These are phyloP conservation scores for Candida pseudoviswanathii DNA, from an alignment of 1,139 yeast genomes.

Conservation along the genomic window DNA sequence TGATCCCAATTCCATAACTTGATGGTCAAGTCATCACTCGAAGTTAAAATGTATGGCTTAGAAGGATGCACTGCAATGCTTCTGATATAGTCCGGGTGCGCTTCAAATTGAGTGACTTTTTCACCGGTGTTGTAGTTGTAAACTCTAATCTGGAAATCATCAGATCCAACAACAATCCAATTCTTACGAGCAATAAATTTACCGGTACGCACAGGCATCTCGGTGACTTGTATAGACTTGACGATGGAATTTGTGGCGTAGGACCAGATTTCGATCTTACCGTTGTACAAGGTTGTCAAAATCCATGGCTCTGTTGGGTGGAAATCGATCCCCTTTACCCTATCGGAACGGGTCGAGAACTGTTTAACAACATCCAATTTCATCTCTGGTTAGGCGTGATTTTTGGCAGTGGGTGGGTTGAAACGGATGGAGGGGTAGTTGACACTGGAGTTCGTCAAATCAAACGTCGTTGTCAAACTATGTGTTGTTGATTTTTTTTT, in stretches of 20 bases:
- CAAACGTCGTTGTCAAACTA: neutral
- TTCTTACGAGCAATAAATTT: slow-evolving; percentile 93
- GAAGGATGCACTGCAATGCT: slow-evolving; percentile 93
- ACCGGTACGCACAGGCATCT: slow-evolving; percentile 94
- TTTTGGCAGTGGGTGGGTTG: neutral
- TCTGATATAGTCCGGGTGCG: slow-evolving; percentile 96
- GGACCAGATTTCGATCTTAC: slow-evolving; percentile 89
- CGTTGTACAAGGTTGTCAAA: slow-evolving; percentile 81
- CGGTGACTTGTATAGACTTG: slow-evolving; percentile 75
- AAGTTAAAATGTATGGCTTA: slow-evolving; percentile 84
- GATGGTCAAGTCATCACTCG: slow-evolving; percentile 89
- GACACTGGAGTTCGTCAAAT: slow-evolving; percentile 1
- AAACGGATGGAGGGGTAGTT: neutral
- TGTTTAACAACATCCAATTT: slow-evolving; percentile 64
- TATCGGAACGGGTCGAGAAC: slow-evolving; percentile 85
- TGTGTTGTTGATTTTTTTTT: slow-evolving; percentile 7
- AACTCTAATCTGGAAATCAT: slow-evolving; percentile 90
- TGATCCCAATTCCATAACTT: slow-evolving; percentile 98
- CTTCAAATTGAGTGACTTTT: slow-evolving; percentile 92
- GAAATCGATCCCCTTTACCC: slow-evolving; percentile 97
- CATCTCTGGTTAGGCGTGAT: slow-evolving; percentile 24
- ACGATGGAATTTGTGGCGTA: slow-evolving; percentile 70
- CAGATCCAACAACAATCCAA: slow-evolving; percentile 97
- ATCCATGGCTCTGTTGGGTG: slow-evolving; percentile 99
- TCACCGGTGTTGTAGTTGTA: slow-evolving; percentile 96